Percentiles rank a stretch among this genome's conserved stretches.
These are phyloP conservation scores for Aspergillus pseudoterreus DNA, from an alignment of 2,329 filamentous ascomycete species.

Conservation along the genomic window DNA sequence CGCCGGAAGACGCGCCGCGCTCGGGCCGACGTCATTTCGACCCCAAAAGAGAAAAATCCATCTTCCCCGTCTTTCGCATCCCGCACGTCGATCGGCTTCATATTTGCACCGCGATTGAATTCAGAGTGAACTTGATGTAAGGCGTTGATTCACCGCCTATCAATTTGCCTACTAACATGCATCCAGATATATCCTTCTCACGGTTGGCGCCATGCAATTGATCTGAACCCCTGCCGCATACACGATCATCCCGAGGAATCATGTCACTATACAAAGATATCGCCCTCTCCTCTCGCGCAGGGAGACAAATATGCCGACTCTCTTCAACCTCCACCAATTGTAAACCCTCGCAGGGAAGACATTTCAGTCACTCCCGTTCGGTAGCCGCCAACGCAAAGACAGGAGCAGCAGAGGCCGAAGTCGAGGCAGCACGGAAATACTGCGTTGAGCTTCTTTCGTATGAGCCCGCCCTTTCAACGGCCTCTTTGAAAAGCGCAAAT, in stretches of 20 bases:
- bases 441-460: constrained; percentile 58
- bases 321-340: not conserved
- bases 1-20: constrained; percentile 31
- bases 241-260: not conserved
- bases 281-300: constrained; percentile 18
- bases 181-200: no score
- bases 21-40: constrained; percentile 23
- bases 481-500: no score
- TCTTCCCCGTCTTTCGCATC: not conserved
- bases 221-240: not conserved
- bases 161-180: no score
- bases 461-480: not conserved
- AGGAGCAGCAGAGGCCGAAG: constrained; percentile 42
- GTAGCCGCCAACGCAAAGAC: constrained; percentile 15
- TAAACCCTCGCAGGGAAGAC: constrained; percentile 17
- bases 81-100: not conserved
- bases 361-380: constrained; percentile 22
- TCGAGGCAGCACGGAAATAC: constrained; percentile 54
- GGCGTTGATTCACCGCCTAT: no score
- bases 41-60: constrained; percentile 4
- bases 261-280: constrained; percentile 16
- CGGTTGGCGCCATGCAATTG: not conserved
- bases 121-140: no score
- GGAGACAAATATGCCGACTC: constrained; percentile 12
- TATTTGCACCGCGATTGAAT: no score